Evolutionary conservation across 805 yeast species (phyloP).

Genomic region (Candida wancherniae): DNA sequence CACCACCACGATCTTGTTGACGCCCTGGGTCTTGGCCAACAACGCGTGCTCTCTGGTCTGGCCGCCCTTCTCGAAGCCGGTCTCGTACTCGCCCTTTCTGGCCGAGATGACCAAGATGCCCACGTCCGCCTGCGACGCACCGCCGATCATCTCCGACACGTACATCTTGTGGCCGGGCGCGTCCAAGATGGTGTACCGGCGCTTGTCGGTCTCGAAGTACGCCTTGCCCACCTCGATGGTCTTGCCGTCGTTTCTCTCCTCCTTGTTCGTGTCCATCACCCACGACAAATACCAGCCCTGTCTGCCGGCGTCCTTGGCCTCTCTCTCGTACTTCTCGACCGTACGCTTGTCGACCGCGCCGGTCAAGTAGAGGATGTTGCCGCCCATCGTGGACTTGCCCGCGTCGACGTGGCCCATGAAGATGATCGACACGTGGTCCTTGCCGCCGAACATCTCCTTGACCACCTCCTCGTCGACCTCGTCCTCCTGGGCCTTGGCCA

Average conservation of each 20-base stretch:
- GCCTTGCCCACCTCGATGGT: conserved; percentile 99
- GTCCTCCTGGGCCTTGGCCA: conserved; percentile 69
- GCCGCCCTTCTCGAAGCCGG: conserved; percentile 98
- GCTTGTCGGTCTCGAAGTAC: conserved; percentile 93
- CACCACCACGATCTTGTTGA: conserved; percentile 85
- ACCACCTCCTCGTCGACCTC: conserved; percentile 82
- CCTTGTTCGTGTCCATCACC: conserved; percentile 99
- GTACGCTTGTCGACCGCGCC: conserved; percentile 99
- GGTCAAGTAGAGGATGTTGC: conserved; percentile 86
- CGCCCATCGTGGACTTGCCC: conserved; percentile 99
- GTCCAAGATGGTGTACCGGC: conserved; percentile 96
- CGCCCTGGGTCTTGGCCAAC: conserved; percentile 97
- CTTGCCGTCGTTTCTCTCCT: conserved; percentile 98
- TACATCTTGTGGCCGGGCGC: conserved; percentile 99
- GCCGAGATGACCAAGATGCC: conserved; percentile 97
- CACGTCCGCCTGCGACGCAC: conserved; percentile 99
- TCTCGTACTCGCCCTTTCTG: conserved; percentile 98
- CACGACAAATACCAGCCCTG: conserved; percentile 99
- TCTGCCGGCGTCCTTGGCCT: conserved; percentile 98
- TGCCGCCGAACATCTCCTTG: conserved; percentile 92
- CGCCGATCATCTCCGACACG: conserved; percentile 99
- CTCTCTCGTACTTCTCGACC: conserved; percentile 95
- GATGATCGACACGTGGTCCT: conserved; percentile 93
- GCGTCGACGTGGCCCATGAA: conserved; percentile 99
- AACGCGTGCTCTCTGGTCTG: conserved; percentile 98